Base-by-base conservation (phyloP, 352 stramenopile genomes). In the Detonula confervacea region DNA sequence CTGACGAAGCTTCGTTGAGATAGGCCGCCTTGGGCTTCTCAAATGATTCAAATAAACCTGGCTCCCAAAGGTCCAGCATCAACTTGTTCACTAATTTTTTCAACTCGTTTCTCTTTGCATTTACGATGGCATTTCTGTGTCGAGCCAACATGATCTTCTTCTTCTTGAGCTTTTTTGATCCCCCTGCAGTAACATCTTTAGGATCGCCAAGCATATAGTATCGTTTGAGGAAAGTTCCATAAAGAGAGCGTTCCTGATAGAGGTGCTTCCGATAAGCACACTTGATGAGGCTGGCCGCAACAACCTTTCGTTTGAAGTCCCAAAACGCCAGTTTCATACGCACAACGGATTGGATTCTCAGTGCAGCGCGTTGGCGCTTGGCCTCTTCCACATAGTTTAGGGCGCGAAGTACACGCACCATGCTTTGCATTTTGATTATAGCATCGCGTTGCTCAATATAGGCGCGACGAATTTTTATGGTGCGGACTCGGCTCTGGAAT, bases 181-280 rank as follows among this genome's bases (percentile, higher is more conserved):
- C 70, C 39, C 47, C 60, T 72, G 37, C 25, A 11, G 52, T 63
- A 33, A 66, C 47, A 54, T 74, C 54, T 37, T 68, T 52, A 8
- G 71, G 67, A 49, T 87, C 80, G 39, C 68, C 73, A 51, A 87
- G 64, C 73, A 87, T 80, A 24, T 87, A 87, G 63, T 87, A 87
- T 27, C 70, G 44, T 54, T 81, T 87, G 14, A 83, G 49, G 42
- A 87, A 87, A 37, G 80, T 83, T 3, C 80, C 80, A 64, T 81
- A 87, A 35, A 87, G 22, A 14, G 57, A 16, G 25, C 59, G 56
- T 11, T 73, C 52, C 52, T 69, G 73, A 52, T 87, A 87, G 22
- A 83, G 80, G 55, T 87, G 73, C 27, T 78, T 29, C 6, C 80
- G 74, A 42, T 87, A 87, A 24, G 73, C 63, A 60, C 67, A 37